Percentiles rank a stretch among this genome's conserved stretches.
Evolutionary conservation across 2,329 filamentous ascomycete genomes (phyloP).

Genomic region (Xylariomycetidae sp.): DNA sequence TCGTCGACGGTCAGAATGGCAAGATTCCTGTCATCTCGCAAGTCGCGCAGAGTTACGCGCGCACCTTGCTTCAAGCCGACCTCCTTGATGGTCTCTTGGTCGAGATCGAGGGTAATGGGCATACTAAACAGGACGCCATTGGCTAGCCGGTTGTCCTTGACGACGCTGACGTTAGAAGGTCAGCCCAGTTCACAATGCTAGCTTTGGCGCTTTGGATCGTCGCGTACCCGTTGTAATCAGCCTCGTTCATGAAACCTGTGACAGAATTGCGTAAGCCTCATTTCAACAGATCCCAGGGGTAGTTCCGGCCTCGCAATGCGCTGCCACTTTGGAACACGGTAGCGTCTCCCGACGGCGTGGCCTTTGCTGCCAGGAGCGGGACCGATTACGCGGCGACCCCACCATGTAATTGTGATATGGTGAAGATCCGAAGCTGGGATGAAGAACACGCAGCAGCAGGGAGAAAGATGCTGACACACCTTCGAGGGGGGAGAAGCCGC

Average conservation of each 20-base stretch:
- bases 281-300: too few species aligned
- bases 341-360: too few species aligned
- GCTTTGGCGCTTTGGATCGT: neutral
- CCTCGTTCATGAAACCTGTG: conserved; percentile 91
- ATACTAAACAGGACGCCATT: conserved; percentile 93
- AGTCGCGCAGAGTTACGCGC: conserved; percentile 85
- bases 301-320: too few species aligned
- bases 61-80: conserved; percentile 73
- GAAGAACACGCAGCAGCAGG: too few species aligned
- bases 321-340: too few species aligned
- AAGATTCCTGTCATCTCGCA: conserved; percentile 92
- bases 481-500: conserved; percentile 96
- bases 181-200: conserved; percentile 1
- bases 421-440: conserved; percentile 3
- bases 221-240: conserved; percentile 84
- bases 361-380: too few species aligned
- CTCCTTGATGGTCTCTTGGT: conserved; percentile 68
- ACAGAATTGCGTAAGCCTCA: conserved; percentile 22
- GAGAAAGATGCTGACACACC: too few species aligned
- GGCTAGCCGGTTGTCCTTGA: conserved; percentile 79
- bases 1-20: conserved; percentile 95
- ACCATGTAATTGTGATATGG: too few species aligned
- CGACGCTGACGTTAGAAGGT: conserved; percentile 57
- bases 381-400: conserved; percentile 5
- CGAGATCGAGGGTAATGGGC: conserved; percentile 90